These are phyloP conservation scores for Blastobotrys raffinosifermentans DNA, from an alignment of 1,139 yeast genomes.

Conservation along the genomic window DNA sequence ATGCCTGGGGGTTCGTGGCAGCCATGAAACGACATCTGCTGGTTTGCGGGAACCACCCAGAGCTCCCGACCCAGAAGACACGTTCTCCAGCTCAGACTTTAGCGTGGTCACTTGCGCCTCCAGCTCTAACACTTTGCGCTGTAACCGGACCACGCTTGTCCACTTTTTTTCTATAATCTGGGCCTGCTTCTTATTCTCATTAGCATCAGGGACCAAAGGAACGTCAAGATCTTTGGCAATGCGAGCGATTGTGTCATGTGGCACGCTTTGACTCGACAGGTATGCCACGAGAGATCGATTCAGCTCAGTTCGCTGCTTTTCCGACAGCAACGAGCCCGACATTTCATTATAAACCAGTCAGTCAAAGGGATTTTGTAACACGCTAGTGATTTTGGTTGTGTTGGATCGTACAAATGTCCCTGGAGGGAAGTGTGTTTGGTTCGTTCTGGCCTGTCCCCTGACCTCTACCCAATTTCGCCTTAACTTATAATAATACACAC, in stretches of 20 bases:
- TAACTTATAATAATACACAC: too few species aligned
- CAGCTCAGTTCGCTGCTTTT: conserved; percentile 17
- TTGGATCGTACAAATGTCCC: too few species aligned
- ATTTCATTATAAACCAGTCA: conserved; percentile 8
- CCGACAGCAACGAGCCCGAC: conserved; percentile 14
- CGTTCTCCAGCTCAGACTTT: conserved; percentile 40
- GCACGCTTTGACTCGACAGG: conserved; percentile 19
- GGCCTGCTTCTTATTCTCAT: conserved; percentile 15
- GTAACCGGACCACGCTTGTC: conserved; percentile 79
- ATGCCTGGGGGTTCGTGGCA: conserved; percentile 51
- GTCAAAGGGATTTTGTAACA: too few species aligned
- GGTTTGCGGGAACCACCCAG: conserved; percentile 16
- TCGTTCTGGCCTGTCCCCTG: too few species aligned
- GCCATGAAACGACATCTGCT: conserved; percentile 49
- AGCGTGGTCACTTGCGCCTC: conserved; percentile 39
- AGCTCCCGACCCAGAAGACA: conserved; percentile 16
- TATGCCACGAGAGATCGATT: conserved; percentile 30
- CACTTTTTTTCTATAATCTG: conserved; percentile 71
- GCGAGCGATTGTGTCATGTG: not conserved
- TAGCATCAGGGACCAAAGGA: conserved; percentile 1
- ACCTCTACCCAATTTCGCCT: too few species aligned
- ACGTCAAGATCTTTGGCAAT: not conserved
- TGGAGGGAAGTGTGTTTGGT: too few species aligned
- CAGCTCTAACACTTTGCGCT: conserved; percentile 61
- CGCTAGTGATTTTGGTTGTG: too few species aligned